Evolutionary conservation across 805 yeast genomes (phyloP).

Genomic region (Hanseniaspora lachancei): DNA sequence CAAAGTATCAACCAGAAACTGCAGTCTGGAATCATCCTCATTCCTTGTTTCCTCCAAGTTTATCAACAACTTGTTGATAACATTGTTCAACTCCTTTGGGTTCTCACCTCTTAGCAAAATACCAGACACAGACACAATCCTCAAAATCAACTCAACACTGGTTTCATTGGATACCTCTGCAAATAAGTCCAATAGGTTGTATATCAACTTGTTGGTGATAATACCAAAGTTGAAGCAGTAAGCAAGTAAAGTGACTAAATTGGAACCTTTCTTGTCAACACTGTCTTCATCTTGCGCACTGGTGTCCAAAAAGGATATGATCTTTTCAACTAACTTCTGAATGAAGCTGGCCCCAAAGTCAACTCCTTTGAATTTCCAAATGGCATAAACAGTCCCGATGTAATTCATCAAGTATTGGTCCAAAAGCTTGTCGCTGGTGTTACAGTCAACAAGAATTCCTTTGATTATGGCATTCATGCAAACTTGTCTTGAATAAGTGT

Average conservation of each 20-base stretch:
- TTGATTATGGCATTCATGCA: slow-evolving; percentile 59
- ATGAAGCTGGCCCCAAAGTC: slow-evolving; percentile 82
- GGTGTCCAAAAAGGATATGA: slow-evolving; percentile 28
- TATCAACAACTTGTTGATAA: slow-evolving; percentile 31
- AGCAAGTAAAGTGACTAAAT: slow-evolving; percentile 60
- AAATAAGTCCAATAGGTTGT: slow-evolving; percentile 53
- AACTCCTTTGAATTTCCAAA: slow-evolving; percentile 67
- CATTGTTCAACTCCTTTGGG: slow-evolving; percentile 71
- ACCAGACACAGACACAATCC: slow-evolving; percentile 65
- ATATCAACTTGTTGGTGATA: slow-evolving; percentile 58
- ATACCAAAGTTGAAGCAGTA: slow-evolving; percentile 67
- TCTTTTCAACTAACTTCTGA: slow-evolving; percentile 64
- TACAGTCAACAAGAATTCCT: slow-evolving; percentile 51
- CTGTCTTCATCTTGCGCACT: slow-evolving; percentile 13
- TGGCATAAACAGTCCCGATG: slow-evolving; percentile 60
- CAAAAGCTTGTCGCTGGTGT: slow-evolving; percentile 49
- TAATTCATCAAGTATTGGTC: slow-evolving; percentile 72
- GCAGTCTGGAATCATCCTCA: slow-evolving; percentile 57
- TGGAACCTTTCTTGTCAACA: slow-evolving; percentile 40
- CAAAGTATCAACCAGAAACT: slow-evolving; percentile 73
- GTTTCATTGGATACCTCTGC: slow-evolving; percentile 47
- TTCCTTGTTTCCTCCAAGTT: slow-evolving; percentile 24
- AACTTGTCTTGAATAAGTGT: slow-evolving; percentile 59
- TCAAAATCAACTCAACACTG: slow-evolving; percentile 64
- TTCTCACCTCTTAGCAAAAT: slow-evolving; percentile 80